Base-by-base conservation (phyloP, 257 asterid genomes). In the Solanum arcanum region DNA sequence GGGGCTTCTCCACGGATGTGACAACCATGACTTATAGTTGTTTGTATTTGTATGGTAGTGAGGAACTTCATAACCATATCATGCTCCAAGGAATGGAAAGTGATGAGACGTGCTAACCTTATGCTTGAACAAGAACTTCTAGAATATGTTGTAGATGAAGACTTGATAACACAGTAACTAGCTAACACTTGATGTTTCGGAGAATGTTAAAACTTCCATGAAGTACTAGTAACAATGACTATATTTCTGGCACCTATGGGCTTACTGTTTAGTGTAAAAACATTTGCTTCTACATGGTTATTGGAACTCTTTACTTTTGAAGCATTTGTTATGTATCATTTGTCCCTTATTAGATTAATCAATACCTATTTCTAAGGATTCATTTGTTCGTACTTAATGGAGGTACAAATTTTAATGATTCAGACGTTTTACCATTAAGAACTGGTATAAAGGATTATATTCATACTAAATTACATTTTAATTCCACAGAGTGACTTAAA, bases 11-110 rank as follows among this genome's bases (percentile, higher is more conserved):
- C 3, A 4, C 33, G 33, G 4, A 31, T 31, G 4, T 31, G 33
- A 31, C 33, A 31, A 31, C 33, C 33, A 18, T 91, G 96, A 1
- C 94, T 96, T 35, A 87, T 90, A 52, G 70, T 95, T 37, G 64
- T 93, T 60, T 95, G 98, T 86, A 81, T 83, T n/a, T 94, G 91
- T 68, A 87, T 92, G 94, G 86, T 94, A 16, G 83, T 93, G 87
- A 90, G 86, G 88, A 94, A 95, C 91, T 93, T 95, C 91, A 96
- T 93, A 90, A 86, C 86, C 86, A 87, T 95, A 87, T 92, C 96
- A 15, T 82, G 82, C 27, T 93, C 99, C 9, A 96, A 96, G 87
- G 99, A 93, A 13, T 96, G 99, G 99, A 95, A 95, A 82, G 97
- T 92, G 78, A 96, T 95, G 99, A 93, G 88, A 74, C 91, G 88